Base-by-base conservation (phyloP, 306 rosid species). In the Prunus campanulata region DNA sequence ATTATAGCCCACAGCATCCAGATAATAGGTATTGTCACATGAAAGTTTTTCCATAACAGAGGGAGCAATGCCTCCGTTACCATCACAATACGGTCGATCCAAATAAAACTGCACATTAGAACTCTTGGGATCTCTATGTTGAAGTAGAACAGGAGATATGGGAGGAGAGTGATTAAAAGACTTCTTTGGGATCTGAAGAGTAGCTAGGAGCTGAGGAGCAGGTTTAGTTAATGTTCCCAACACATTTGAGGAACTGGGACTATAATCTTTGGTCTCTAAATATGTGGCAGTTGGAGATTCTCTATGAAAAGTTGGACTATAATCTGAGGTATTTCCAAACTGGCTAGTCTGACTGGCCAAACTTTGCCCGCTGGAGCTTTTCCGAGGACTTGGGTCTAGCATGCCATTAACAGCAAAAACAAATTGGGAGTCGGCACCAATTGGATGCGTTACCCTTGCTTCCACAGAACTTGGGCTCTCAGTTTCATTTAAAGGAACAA, bases 381-480 rank as follows among this genome's bases (percentile, higher is more conserved):
- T 88, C 75, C 73, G 80, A 1, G 88, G 85, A 84, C 89, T 90
- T 83, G 49, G 82, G 76, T 91, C 91, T 56, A 88, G 70, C 88
- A 87, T 89, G 73, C 93, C 90, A 84, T 92, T 91, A 67, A 88
- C 90, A 83, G 97, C 96, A 65, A 81, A 88, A 76, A 90, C 91
- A 83, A 87, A 94, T 63, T 90, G 93, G 77, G 82, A 85, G 64
- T 91, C 96, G 44, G 56, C 80, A 65, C 86, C 88, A 61, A 77
- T 80, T 78, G 89, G 80, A 71, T 82, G 91, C 71, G 79, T 82
- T 65, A 75, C 83, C 82, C 80, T 88, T 66, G 77, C 87, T 77
- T 93, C 97, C 62, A 55, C 71, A 65, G 91, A 87, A 56, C 79
- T 70, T 20, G 93, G 88, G 78, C 86, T 89, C 80, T 88, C 98